Evolutionary conservation across 2,329 filamentous ascomycete genomes (phyloP), one percentile per base, ranked within the genome.

Genomic region (Neurospora crassa): DNA sequence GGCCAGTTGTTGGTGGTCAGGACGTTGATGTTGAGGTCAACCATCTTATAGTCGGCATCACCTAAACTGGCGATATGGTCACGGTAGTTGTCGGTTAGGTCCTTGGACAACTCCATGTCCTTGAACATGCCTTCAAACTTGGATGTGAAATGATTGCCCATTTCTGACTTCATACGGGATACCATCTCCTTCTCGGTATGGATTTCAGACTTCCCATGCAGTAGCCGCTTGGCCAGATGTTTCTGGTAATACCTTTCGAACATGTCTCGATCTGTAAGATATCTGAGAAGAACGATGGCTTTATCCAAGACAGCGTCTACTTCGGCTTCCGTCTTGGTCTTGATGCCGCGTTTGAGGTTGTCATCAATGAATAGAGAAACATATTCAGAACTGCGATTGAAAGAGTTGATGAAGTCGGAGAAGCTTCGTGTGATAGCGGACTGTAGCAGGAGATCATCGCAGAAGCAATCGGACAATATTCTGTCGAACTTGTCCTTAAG

Each of bases 181-280:
- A 99, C 96, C 88, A 99, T 96, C 77, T 96, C 91, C 79, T 95
- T 94, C 82, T 99, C 96, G 0, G 94, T 93, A 77, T 93, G 91
- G 78, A 92, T 97, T 75, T 96, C 91, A 0, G 93, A 95, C 77
- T 96, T 96, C 78, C 91, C 92, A 82, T 96, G 92, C 20, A 99
- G 84, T 59, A 99, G 83, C 69, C 96, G 90, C 72, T 93, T 91
- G 67, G 93, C 95, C 34, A 99, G 86, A 81, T 99, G 96, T 79
- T 97, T 97, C 84, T 98, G 97, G 84, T 99, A 98, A 81, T 99
- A 99, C 5, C 92, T 89, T 82, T 99, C 95, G 77, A 99, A 97
- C 75, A 97, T 86, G 79, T 99, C 96, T 81, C 95, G 96, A 78
- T 98, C 95, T 70, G 90, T 89, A 45, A 99, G 88, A 76, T 97